These are phyloP conservation scores for Fusarium anthophilum DNA, from an alignment of 2,329 filamentous ascomycete species.

Conservation along the genomic window DNA sequence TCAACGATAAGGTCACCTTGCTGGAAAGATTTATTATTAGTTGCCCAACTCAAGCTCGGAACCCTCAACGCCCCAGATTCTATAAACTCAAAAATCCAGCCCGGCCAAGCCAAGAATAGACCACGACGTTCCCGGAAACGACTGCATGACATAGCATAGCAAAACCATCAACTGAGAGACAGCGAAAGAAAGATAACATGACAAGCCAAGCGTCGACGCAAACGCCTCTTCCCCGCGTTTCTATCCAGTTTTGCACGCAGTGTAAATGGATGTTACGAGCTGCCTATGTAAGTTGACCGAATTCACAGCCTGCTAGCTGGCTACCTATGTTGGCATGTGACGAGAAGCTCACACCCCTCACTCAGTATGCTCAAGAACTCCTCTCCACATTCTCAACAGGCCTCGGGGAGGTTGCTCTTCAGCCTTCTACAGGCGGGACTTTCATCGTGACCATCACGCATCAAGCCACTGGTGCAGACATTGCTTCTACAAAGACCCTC, in stretches of 20 bases:
- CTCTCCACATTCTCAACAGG: constrained; percentile 88
- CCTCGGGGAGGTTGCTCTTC: constrained; percentile 87
- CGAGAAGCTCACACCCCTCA: constrained; percentile 48
- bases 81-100: constrained; percentile 16
- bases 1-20: not conserved
- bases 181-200: constrained; percentile 3
- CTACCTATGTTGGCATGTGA: not conserved
- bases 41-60: constrained; percentile 1
- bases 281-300: constrained; percentile 73
- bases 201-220: constrained; percentile 11
- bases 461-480: constrained; percentile 43
- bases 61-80: not conserved
- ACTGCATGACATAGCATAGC: not conserved
- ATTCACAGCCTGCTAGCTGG: not conserved
- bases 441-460: constrained; percentile 76
- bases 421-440: constrained; percentile 84
- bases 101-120: constrained; percentile 1
- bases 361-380: constrained; percentile 90
- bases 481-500: constrained; percentile 61
- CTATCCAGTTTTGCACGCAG: constrained; percentile 93
- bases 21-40: not conserved
- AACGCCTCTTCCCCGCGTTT: constrained; percentile 69
- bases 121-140: constrained; percentile 25
- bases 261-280: constrained; percentile 92
- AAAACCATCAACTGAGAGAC: not conserved